These are phyloP conservation scores for Eucalyptus sp. DNA, from an alignment of 345 rosid genomes.

Conservation along the genomic window DNA sequence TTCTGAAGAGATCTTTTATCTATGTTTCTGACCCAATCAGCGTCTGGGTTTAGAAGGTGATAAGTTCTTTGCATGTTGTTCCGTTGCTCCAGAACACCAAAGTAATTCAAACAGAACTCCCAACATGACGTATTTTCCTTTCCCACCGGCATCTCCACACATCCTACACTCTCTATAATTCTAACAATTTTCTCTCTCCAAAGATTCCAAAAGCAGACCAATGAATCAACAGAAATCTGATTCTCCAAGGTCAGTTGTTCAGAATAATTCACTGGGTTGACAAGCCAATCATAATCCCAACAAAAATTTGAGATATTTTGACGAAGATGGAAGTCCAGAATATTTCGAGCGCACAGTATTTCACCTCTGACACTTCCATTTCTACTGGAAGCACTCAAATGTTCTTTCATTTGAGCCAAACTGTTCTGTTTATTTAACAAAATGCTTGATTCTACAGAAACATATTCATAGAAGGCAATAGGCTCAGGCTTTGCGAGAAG, in stretches of 20 bases:
- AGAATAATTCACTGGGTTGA: neutral
- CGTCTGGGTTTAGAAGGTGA: conserved; percentile 13
- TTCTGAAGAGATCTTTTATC: neutral
- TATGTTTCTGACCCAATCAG: conserved; percentile 18
- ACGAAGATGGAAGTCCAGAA: conserved; percentile 21
- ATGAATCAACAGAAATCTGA: conserved; percentile 11
- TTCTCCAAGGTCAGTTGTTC: neutral
- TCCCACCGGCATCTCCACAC: neutral
- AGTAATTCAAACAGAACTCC: conserved; percentile 35
- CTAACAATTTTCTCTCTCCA: conserved; percentile 21
- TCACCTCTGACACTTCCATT: conserved; percentile 16
- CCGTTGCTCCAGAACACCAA: conserved; percentile 22
- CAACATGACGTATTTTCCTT: neutral
- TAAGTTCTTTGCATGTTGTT: neutral
- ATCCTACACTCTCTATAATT: conserved; percentile 4
- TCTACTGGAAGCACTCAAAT: conserved; percentile 10
- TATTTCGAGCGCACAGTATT: conserved; percentile 18
- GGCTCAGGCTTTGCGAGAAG: conserved; percentile 8
- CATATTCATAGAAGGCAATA: conserved; percentile 9
- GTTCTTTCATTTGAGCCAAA: conserved; percentile 9
- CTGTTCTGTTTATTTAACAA: neutral
- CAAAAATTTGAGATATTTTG: neutral
- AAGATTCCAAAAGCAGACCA: conserved; percentile 30
- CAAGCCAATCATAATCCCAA: conserved; percentile 12
- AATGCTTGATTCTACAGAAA: conserved; percentile 12